Evolutionary conservation across 2,329 filamentous ascomycete species (phyloP), one percentile per base, ranked within the genome.

Genomic region (Kalaharituber pfeilii): DNA sequence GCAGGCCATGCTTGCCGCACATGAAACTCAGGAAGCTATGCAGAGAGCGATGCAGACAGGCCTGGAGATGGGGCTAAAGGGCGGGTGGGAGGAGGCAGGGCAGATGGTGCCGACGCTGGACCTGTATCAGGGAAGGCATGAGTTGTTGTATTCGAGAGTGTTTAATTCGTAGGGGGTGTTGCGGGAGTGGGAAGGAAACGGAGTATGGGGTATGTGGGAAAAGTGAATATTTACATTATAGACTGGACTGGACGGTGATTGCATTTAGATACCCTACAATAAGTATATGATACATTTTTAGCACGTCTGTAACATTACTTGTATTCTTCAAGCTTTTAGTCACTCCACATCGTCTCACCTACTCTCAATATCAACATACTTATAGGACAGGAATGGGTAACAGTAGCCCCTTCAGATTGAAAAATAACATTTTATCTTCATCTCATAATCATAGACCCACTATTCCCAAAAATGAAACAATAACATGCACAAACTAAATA

Each of bases 101-200:
- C 83, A 89, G 70, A 79, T 72, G 53, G 80, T 86, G 58, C 85
- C 85, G 1, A 75, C 80, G 1, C 80, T 89, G 76, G 85, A 91
- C 70, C 66, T 91, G 28, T 91, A 85, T 84, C 74, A 87, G 64
- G 85, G 85, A 2, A 75, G 85, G 65, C 85, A 91, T 67, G 85
- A 91, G 72, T 71, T 86, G 65, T 67, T 91, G 59, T 91, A 91
- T 67, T 88, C 84, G 56, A 78, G 85, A 62, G 89, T 91, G 53
- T 91, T 91, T 65, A 91, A 91, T 68, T 88, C 84, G 62, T 89
- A 28, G 26, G 26, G 22, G 6, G 4, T 50, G n/a, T n/a, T n/a
- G n/a, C n/a, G 47, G 27, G 25, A 15, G 8, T 27, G 24, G 47
- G 26, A 29, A 9, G 8, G 24, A 15, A 18, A 11, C 25, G 47